Base-by-base conservation (phyloP, 2,329 filamentous ascomycete genomes). In the Colletotrichum endophyticum region DNA sequence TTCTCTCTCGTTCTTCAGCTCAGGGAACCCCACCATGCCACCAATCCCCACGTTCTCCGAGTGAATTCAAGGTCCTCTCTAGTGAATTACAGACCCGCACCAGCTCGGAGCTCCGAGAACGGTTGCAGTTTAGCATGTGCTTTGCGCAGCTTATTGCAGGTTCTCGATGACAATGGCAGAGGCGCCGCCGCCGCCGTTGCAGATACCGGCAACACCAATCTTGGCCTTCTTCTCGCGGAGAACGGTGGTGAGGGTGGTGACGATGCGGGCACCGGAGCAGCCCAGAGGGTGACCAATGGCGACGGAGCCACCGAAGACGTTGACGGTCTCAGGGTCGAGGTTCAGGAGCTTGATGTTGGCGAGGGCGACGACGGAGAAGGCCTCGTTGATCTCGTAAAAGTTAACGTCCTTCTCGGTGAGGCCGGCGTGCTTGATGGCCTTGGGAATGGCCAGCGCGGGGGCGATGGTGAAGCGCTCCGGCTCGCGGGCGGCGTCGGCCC, bases 351-450 rank as follows among this genome's bases (percentile, higher is more conserved):
- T 98, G 88, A 98, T 93, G 90, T 99, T 99, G 80, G 97, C 96
- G 69, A 99, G 91, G 53, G 97, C 95, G 78, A 99, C 97, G 66
- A 98, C 97, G 78, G 95, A 97, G 90, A 99, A 99, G 57, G 97
- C 97, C 90, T 99, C 97, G 90, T 99, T 99, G 90, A 99, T 98
- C 90, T 99, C 97, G 86, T 97, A 99, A 81, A 93, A 97, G 83
- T 99, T 96, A 75, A 99, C 91, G 76, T 95, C 90, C 78, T 94
- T 92, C 80, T 93, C 91, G 73, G 92, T 91, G 78, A 99, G 88
- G 78, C 95, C 95, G 77, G 97, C 97, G 87, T 99, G 96, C 91
- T 96, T 96, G 83, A 99, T 92, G 75, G 97, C 97, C 91, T 99
- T 99, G 85, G 97, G 97, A 81, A 99, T 98, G 79, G 97, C 97